Conservation (phyloP, 2,329 filamentous ascomycete genomes). For the Alternaria dauci region DNA sequence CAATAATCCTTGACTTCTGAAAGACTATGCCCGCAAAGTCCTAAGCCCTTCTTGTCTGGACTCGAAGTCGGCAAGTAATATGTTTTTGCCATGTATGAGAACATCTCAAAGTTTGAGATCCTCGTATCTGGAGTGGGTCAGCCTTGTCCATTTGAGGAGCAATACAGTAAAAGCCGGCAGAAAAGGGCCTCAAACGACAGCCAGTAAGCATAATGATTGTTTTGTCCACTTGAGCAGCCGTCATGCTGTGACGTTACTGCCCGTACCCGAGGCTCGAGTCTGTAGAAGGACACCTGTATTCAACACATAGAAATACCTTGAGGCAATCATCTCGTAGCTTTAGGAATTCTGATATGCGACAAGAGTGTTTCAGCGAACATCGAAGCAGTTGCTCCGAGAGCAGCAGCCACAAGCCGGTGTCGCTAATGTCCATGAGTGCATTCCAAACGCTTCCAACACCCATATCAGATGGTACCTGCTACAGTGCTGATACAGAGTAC, state of each 20-base stretch:
- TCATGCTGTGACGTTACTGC: neutral
- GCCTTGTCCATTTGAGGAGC: rapidly evolving
- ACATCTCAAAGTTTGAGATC: neutral
- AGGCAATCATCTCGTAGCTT: neutral
- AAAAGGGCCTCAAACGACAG: rapidly evolving
- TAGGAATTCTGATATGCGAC: neutral
- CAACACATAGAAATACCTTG: neutral
- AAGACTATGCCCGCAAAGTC: neutral
- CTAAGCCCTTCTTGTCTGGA: neutral
- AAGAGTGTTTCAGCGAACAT: neutral
- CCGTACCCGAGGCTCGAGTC: neutral
- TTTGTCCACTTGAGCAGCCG: neutral
- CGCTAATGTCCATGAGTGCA: neutral
- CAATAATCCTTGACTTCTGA: neutral
- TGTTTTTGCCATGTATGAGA: neutral
- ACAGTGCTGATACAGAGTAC: neutral
- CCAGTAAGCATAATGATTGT: neutral
- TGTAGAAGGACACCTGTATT: neutral
- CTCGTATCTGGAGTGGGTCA: neutral
- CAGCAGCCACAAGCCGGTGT: neutral
- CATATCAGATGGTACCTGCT: neutral
- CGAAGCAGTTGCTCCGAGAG: neutral
- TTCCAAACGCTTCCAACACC: neutral
- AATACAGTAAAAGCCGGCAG: too few species aligned
- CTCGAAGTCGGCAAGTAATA: neutral